Base-by-base conservation (phyloP, 768 basidiomycete species). In the Mycena albidolilacea region DNA sequence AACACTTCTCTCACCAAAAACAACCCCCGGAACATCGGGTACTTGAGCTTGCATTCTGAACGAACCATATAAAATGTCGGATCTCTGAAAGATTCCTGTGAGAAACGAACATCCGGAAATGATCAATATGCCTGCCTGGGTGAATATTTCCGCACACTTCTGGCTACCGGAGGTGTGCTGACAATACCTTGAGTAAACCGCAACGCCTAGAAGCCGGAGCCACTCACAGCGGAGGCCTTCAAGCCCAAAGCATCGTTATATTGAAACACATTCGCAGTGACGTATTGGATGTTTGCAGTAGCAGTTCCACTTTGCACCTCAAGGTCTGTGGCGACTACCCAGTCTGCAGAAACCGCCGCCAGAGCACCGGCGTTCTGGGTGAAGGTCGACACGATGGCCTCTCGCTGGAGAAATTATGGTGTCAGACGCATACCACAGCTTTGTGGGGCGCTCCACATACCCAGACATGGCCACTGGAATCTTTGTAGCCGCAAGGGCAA, bases 1-100 rank as follows among this genome's bases (percentile, higher is more conserved):
- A 19, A 48, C 46, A 15, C 19, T 11, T 35, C 52, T 17, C 61
- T 30, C 37, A 76, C 75, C 75, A 17, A 76, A 76, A 1, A 76
- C 75, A 30, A 73, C 75, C 1, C 75, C 75, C 1, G 75, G 69
- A 3, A 71, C 69, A n/a, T 61, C 64, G 12, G 75, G 75, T 8
- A 76, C 75, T 59, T 67, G 66, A 23, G 75, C 66, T 41, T 69
- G 66, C 75, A 76, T 76, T 19, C 75, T 62, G 69, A 76, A 76
- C 12, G 75, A 70, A 0, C 75, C 75, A 41, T 60, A 73, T 2
- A 68, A 62, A 30, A 76, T 73, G 35, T 73, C 75, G 8, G 57
- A 46, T 44, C 72, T 38, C 54, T 61, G 17, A 46, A 37, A n/a
- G 11, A 39, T 11, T 4, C 30, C 2, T 19, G 35, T 59, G 37